Evolutionary conservation across 176 grass and related monocot species (phyloP), one percentile per base, ranked within the genome.

Genomic region (Zoysia japonica): DNA sequence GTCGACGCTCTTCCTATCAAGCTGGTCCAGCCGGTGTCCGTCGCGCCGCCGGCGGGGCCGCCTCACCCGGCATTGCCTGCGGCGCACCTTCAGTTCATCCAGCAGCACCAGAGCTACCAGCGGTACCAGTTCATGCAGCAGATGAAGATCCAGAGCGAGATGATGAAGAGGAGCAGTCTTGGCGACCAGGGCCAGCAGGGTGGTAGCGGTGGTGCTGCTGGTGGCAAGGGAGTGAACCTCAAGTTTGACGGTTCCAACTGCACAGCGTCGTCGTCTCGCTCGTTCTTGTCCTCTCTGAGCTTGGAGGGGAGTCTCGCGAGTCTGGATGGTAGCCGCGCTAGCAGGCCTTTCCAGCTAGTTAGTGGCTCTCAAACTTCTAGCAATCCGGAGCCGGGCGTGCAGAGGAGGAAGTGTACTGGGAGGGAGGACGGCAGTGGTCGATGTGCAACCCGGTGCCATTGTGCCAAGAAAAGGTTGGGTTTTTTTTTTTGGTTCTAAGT

Each of bases 401-500:
- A 86, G 9, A 89, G 86, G 86, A 98, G 68, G 72, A 93, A 81
- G 76, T 99, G 96, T 14, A 47, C 74, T n/a, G 85, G 84, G 61
- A 92, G 45, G 75, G 88, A 91, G 79, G 88, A 99, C 75, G 92
- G 90, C 51, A 89, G 76, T 76, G 83, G 92, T 60, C 89, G 88
- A 19, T 99, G 96, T 10, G 39, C 79, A 0, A 89, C 87, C 71
- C 90, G 87, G 53, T 99, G 96, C 56, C 92, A 96, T 71, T 99
- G 96, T 85, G 79, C 96, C 1, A 99, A 99, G 78, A 99, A 99
- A 89, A 99, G 96, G 96, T 99, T 63, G 46, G 79, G 47, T 38
- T 78, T 72, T 19, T 78, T 72, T 19, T 51, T 17, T 52, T 36
- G 9, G 9, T 46, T 65, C 70, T 61, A 19, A 11, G 50, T 46